Evolutionary conservation across 2,329 filamentous ascomycete species (phyloP), one percentile per base, ranked within the genome.

Genomic region (Neofusicoccum ribis): DNA sequence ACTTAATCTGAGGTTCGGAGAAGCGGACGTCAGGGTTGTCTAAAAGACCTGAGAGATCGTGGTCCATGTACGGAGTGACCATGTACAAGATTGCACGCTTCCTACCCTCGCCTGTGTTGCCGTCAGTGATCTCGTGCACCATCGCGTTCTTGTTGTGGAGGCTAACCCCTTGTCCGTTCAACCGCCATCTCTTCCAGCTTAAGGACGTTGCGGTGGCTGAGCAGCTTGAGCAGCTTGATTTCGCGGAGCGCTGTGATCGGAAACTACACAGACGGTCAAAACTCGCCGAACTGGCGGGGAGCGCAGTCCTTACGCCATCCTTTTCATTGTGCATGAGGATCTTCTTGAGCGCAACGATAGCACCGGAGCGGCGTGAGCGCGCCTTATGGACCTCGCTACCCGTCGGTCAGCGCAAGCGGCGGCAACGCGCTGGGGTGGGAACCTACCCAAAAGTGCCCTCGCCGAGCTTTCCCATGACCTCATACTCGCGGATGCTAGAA

Each of bases 281-380:
- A 15, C 1, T 23, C 3, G 34, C 15, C 37, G 31, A 8, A 23
- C 9, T 68, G 72, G 69, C 62, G 59, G 60, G 50, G 23, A 56
- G 27, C 23, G 37, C 37, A 31, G 50, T 15, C 61, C 88, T 72
- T 79, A 91, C 89, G 58, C 95, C 95, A 79, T 99, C 95, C 77
- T 97, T 98, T 82, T 99, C 95, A 77, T 98, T 96, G 77, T 98
- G 95, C 91, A 98, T 97, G 70, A 99, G 88, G 70, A 99, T 99
- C 85, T 98, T 98, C 83, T 99, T 99, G 73, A 99, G 79, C 3
- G 95, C 95, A 67, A 97, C 91, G 51, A 94, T 78, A 27, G 86
- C 84, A 63, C 91, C 90, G 1, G 88, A 91, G 72, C 86, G 90
- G 72, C 87, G 89, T 34, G 91, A 92, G 67, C 87, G 87, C 67